phyloP scores from a whole-genome alignment of 257 asterid species.

The Penstemon newberryi region DNA sequence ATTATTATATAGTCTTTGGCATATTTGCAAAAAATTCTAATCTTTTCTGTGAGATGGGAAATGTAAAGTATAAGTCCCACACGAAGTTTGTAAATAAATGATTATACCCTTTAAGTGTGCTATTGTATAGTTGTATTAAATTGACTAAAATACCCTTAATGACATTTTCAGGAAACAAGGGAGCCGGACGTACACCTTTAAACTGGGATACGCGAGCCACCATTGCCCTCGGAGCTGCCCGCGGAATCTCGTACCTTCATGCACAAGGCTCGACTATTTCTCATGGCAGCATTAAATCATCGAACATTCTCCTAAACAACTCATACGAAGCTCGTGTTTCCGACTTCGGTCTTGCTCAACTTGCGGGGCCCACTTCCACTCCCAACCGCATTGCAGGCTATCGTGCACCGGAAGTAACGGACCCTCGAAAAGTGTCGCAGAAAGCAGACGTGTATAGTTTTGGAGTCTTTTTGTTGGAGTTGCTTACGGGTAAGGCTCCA shows the following conservation, averaged over 20 bases:
- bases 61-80: no score
- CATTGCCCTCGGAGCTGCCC: conserved; percentile 63
- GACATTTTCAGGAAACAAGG: conserved; percentile 50
- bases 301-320: conserved; percentile 59
- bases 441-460: conserved; percentile 63
- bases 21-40: background rate
- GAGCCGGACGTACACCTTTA: conserved; percentile 56
- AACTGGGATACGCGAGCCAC: conserved; percentile 62
- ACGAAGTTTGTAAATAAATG: no score
- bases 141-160: no score
- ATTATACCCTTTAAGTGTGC: no score
- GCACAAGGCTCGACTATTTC: conserved; percentile 47
- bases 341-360: conserved; percentile 62
- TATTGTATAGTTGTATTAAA: no score
- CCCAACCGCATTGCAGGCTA: conserved; percentile 62
- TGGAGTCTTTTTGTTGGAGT: conserved; percentile 54
- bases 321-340: conserved; percentile 56
- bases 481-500: conserved; percentile 61
- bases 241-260: conserved; percentile 54
- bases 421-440: conserved; percentile 51
- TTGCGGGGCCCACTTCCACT: conserved; percentile 41
- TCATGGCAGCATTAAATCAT: conserved; percentile 67
- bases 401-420: conserved; percentile 65
- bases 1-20: background rate
- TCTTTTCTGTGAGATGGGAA: no score